Conservation (phyloP, 2,329 filamentous ascomycete species). For the Akanthomyces lecanii region DNA sequence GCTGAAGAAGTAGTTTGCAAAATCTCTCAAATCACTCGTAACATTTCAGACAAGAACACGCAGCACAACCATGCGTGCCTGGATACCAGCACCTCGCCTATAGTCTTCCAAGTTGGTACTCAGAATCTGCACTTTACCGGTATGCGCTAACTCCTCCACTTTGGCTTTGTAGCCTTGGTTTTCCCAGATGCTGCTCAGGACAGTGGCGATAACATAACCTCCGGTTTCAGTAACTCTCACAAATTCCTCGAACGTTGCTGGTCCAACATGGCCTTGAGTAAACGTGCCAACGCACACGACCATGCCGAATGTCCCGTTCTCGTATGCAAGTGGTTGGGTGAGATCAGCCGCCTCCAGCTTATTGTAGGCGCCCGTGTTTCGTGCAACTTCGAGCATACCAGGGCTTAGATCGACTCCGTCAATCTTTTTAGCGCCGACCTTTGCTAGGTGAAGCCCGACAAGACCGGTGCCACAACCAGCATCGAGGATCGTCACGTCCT, state of each 20-base stretch:
- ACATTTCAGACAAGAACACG: too few species aligned
- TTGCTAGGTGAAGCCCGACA: constrained; percentile 44
- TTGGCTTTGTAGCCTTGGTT: too few species aligned
- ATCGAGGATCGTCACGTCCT: constrained; percentile 36
- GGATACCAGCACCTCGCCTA: too few species aligned
- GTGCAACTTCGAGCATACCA: constrained; percentile 50
- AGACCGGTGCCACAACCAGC: constrained; percentile 55
- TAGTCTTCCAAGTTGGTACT: too few species aligned
- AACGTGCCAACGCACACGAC: constrained; percentile 52
- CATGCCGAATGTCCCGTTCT: constrained; percentile 41
- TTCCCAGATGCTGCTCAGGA: too few species aligned
- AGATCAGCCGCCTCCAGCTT: neutral
- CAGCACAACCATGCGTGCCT: too few species aligned
- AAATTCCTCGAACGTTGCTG: constrained; percentile 46
- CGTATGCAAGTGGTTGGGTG: constrained; percentile 27
- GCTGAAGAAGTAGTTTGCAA: too few species aligned
- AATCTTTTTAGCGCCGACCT: constrained; percentile 40
- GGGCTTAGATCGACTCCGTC: constrained; percentile 50
- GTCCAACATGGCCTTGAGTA: constrained; percentile 52
- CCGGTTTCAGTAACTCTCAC: constrained; percentile 22
- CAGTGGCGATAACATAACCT: too few species aligned
- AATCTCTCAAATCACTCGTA: too few species aligned
- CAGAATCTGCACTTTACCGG: too few species aligned
- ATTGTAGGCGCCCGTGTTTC: constrained; percentile 43
- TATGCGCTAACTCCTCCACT: too few species aligned